Evolutionary conservation across 371 early-diverging fungal species (phyloP), one percentile per base, ranked within the genome.

Genomic region (Apophysomyces sp.): DNA sequence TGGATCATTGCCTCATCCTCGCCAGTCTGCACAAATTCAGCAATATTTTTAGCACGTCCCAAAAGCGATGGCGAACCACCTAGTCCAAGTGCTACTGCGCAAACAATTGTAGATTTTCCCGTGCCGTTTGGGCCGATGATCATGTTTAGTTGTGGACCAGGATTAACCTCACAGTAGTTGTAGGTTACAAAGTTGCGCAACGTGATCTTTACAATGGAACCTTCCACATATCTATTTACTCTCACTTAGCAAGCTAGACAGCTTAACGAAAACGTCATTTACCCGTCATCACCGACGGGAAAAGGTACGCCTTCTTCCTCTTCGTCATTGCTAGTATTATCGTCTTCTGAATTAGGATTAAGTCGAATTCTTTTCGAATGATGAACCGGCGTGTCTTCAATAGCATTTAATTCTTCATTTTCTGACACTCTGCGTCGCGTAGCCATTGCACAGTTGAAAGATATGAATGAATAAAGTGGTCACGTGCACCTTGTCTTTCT

Each of bases 51-150:
- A 8, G 93, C 92, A 56, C 97, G 84, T 12, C 94, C 96, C 16
- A 98, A 78, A 1, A 90, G 67, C 32, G 89, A 83, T 11, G 98
- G 89, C 39, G 86, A 80, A 7, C 98, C 97, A 27, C 95, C 98
- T 12, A 99, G 88, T 0, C 98, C 98, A 30, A 99, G 84, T 3
- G 95, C 98, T 32, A 99, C 91, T 0, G 99, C 99, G 73, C 96
- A 96, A 0, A 99, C 98, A 32, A 99, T 90, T 0, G 97, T 94
- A 52, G 94, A 94, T 77, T 99, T 99, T 55, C 99, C 99, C 0
- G 99, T 97, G 18, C 99, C 99, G 69, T 96, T 98, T 3, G 97
- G 96, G 3, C 95, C 98, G 41, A 97, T 92, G 39, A 98, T 93
- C 97, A 98, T 97, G 74, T 98, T 98, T 72, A 98, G 80, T 63